These are phyloP conservation scores for Pyrus pyrifolia DNA, from an alignment of 306 rosid genomes.

Conservation along the genomic window DNA sequence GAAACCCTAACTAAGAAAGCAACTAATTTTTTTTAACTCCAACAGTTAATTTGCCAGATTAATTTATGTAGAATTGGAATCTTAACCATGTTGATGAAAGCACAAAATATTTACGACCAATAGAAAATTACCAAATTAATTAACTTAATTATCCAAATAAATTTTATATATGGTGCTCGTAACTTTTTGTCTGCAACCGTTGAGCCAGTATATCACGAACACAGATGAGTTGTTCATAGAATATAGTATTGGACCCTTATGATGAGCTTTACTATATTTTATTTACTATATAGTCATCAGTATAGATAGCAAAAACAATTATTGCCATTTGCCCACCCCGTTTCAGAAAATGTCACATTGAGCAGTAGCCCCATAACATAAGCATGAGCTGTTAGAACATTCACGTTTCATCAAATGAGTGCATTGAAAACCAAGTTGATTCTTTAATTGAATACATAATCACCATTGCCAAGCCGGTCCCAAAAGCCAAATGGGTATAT, in stretches of 20 bases:
- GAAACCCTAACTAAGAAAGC: too few species aligned
- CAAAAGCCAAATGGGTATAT: not conserved
- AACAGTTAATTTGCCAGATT: not conserved
- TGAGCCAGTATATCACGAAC: not conserved
- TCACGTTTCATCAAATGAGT: constrained; percentile 38
- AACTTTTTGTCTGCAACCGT: not conserved
- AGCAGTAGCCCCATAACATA: constrained; percentile 3
- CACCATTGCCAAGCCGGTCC: not conserved
- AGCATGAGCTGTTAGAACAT: constrained; percentile 27
- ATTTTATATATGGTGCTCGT: too few species aligned
- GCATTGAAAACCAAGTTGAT: constrained; percentile 21
- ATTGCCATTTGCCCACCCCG: constrained; percentile 16
- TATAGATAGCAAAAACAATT: not conserved
- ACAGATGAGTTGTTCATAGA: not conserved
- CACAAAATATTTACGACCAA: too few species aligned
- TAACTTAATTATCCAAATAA: too few species aligned
- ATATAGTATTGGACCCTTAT: not conserved
- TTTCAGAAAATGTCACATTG: constrained; percentile 24
- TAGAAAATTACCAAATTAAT: too few species aligned
- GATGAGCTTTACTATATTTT: not conserved
- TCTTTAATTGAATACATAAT: not conserved
- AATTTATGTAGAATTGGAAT: not conserved
- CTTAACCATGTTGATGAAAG: too few species aligned
- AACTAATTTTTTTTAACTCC: not conserved
- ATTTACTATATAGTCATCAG: not conserved